phyloP scores from a whole-genome alignment of 2,329 filamentous ascomycete species.

The Penicillium corylophilum region DNA sequence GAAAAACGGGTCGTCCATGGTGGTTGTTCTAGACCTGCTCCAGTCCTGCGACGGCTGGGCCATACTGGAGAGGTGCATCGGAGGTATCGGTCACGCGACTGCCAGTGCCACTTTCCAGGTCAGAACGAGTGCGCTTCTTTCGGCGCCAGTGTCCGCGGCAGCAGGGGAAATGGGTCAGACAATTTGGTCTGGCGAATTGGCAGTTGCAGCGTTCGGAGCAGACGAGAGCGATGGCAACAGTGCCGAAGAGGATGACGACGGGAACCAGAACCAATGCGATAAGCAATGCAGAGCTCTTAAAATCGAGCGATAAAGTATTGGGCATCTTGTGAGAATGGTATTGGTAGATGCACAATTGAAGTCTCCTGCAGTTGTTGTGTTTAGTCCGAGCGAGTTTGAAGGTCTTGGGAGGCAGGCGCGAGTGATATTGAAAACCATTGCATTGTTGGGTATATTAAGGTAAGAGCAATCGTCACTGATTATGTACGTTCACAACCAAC shows the following conservation, averaged over 20 bases:
- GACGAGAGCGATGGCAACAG: conserved; percentile 39
- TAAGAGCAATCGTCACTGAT: conserved; percentile 19
- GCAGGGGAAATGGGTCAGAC: conserved; percentile 22
- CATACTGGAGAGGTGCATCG: conserved; percentile 28
- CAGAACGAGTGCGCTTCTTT: conserved; percentile 31
- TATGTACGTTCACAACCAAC: conserved; percentile 26
- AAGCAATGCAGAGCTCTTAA: conserved; percentile 41
- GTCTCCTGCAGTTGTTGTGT: background rate
- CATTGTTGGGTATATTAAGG: conserved; percentile 26
- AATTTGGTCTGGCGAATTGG: conserved; percentile 16
- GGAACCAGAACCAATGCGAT: conserved; percentile 49
- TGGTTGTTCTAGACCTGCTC: conserved; percentile 25
- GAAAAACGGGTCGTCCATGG: conserved; percentile 34
- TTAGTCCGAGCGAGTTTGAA: background rate
- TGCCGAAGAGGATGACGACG: conserved; percentile 44
- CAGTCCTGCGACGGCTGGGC: conserved; percentile 19
- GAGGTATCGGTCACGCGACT: conserved; percentile 33
- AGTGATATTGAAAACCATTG: conserved; percentile 4
- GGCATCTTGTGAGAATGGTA: conserved; percentile 26
- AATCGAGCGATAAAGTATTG: conserved; percentile 28
- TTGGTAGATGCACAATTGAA: conserved; percentile 7
- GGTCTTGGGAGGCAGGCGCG: background rate
- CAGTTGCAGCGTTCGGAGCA: conserved; percentile 39
- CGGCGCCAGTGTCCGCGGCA: conserved; percentile 24
- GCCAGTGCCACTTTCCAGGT: conserved; percentile 32